Evolutionary conservation across 2,329 filamentous ascomycete genomes (phyloP).

Genomic region (Verticillium klebahnii): DNA sequence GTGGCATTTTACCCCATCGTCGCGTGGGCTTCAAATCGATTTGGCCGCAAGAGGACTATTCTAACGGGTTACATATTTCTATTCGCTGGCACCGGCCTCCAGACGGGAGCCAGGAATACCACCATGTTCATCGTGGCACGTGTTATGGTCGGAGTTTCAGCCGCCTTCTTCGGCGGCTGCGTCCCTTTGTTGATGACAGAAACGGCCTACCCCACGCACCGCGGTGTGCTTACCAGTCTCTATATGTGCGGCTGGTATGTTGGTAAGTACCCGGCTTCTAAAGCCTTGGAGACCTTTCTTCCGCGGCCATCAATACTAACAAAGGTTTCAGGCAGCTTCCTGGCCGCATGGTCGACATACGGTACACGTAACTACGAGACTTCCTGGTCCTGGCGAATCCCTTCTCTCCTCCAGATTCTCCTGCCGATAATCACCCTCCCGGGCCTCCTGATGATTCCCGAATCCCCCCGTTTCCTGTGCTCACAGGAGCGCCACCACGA

Average conservation of each 20-base stretch:
- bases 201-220: conserved; percentile 26
- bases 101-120: conserved; percentile 13
- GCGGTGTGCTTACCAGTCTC: conserved; percentile 23
- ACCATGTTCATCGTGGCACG: conserved; percentile 25
- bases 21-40: conserved; percentile 2
- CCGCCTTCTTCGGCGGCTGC: conserved; percentile 19
- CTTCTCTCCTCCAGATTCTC: conserved; percentile 16
- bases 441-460: conserved; percentile 15
- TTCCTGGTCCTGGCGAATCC: conserved; percentile 19
- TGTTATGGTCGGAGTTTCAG: conserved; percentile 25
- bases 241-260: conserved; percentile 8
- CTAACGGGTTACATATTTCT: conserved; percentile 2
- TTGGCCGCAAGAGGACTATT: conserved; percentile 3
- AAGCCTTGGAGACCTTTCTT: not conserved
- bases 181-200: conserved; percentile 27
- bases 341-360: conserved; percentile 20
- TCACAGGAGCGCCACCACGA: conserved; percentile 29
- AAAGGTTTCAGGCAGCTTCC: conserved; percentile 14
- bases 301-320: not conserved
- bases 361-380: conserved; percentile 14
- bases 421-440: not conserved
- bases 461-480: conserved; percentile 37
- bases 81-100: conserved; percentile 13
- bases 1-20: conserved; percentile 3
- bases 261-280: not conserved